Percentiles rank a stretch among this genome's conserved stretches.
These are phyloP conservation scores for Talaromyces albobiverticillius DNA, from an alignment of 2,329 filamentous ascomycete genomes.

Conservation along the genomic window DNA sequence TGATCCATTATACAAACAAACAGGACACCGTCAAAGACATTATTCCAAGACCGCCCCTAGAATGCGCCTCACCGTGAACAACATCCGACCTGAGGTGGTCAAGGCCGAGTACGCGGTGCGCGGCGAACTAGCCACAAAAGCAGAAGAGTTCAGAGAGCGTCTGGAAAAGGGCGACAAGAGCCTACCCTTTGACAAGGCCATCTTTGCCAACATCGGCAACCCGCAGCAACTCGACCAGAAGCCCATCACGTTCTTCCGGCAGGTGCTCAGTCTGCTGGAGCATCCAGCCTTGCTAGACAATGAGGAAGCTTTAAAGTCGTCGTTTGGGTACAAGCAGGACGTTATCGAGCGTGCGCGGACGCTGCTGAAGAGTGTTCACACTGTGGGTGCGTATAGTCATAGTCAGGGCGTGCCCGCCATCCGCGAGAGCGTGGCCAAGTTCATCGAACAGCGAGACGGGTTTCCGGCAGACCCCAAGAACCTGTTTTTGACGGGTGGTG, in stretches of 20 bases:
- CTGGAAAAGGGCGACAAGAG: slow-evolving; percentile 52
- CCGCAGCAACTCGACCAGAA: slow-evolving; percentile 98
- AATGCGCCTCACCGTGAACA: slow-evolving; percentile 68
- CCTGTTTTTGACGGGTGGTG: slow-evolving; percentile 88
- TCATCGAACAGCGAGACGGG: slow-evolving; percentile 89
- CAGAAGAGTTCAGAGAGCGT: slow-evolving; percentile 80
- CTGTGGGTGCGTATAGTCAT: slow-evolving; percentile 94
- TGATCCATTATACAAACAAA: background rate
- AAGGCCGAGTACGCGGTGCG: slow-evolving; percentile 94
- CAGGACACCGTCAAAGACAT: background rate
- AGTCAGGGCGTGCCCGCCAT: slow-evolving; percentile 85
- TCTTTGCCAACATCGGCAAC: slow-evolving; percentile 98
- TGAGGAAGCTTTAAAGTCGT: slow-evolving; percentile 70
- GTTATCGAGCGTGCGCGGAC: slow-evolving; percentile 79
- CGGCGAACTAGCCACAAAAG: slow-evolving; percentile 90
- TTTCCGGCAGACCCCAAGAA: slow-evolving; percentile 75
- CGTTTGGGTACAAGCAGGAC: slow-evolving; percentile 84
- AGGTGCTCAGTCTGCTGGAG: slow-evolving; percentile 90
- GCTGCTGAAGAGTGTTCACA: slow-evolving; percentile 79
- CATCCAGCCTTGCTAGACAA: slow-evolving; percentile 82
- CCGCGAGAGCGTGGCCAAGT: slow-evolving; percentile 83
- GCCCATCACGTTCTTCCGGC: slow-evolving; percentile 97
- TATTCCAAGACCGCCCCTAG: slow-evolving; percentile 31
- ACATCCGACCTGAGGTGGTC: slow-evolving; percentile 88
- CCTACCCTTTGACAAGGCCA: slow-evolving; percentile 87